phyloP scores from a whole-genome alignment of 164 flowering plant genomes.

The Stephania yunnanensis region DNA sequence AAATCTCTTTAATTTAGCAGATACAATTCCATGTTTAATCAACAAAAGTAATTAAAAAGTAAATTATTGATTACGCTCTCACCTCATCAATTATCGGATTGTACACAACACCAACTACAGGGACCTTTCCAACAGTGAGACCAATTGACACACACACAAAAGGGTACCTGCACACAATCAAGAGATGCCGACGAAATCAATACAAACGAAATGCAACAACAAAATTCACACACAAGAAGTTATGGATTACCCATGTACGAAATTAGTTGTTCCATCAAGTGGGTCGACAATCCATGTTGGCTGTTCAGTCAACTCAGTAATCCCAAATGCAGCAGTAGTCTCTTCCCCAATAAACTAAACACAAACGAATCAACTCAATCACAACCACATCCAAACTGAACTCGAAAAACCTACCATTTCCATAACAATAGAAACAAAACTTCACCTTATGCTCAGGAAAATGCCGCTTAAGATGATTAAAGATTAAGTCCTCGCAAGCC shows the following conservation, averaged over 20 bases:
- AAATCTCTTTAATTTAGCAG: not conserved
- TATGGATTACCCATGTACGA: constrained; percentile 80
- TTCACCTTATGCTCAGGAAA: constrained; percentile 79
- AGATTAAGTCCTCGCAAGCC: constrained; percentile 89
- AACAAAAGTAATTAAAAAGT: not conserved
- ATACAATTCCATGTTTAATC: not conserved
- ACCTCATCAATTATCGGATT: constrained; percentile 96
- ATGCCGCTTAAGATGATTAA: constrained; percentile 59
- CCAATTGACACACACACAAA: constrained; percentile 96
- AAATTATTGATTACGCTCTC: constrained; percentile 6
- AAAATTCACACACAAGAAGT: constrained; percentile 3
- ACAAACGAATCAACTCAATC: constrained; percentile 7
- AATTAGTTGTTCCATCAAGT: constrained; percentile 95
- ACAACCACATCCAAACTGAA: not conserved
- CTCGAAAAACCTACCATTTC: not conserved
- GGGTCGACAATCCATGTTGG: constrained; percentile 99
- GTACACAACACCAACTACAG: constrained; percentile 89
- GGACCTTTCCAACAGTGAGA: constrained; percentile 75
- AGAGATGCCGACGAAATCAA: not conserved
- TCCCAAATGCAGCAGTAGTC: constrained; percentile 83
- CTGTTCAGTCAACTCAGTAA: constrained; percentile 66
- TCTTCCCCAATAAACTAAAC: constrained; percentile 92
- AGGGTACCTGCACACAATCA: constrained; percentile 60
- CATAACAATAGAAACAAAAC: not conserved
- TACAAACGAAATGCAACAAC: not conserved